A percentile compares a stretch with the other conserved stretches of the same genome.
phyloP scores from a whole-genome alignment of 176 grass and related monocot genomes.

The Pontederia paniculata region DNA sequence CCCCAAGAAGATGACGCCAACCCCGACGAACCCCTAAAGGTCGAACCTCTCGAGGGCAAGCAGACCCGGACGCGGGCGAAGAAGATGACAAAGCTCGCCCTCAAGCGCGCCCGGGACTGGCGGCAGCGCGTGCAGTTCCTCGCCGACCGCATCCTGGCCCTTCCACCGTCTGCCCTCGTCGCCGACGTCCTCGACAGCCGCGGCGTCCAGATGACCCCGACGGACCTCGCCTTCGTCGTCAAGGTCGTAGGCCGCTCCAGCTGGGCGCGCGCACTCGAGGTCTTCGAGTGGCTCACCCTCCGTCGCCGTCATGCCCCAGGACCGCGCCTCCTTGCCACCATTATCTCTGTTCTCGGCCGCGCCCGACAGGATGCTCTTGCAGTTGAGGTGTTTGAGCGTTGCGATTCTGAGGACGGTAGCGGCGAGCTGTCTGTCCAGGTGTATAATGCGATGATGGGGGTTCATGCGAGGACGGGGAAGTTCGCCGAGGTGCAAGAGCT shows the following conservation, averaged over 20 bases:
- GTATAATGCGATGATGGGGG: slow-evolving; percentile 91
- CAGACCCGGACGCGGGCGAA: slow-evolving; percentile 54
- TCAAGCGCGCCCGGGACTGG: slow-evolving; percentile 71
- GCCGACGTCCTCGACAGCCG: slow-evolving; percentile 44
- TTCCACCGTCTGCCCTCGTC: slow-evolving; percentile 36
- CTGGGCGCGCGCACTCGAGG: slow-evolving; percentile 70
- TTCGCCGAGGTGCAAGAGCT: slow-evolving; percentile 52
- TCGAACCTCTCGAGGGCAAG: slow-evolving; percentile 37
- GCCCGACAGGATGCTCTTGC: slow-evolving; percentile 56
- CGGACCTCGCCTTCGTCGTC: slow-evolving; percentile 61
- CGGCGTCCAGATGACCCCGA: slow-evolving; percentile 32
- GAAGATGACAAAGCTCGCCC: slow-evolving; percentile 69
- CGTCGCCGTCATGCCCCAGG: slow-evolving; percentile 33
- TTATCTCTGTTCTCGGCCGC: slow-evolving; percentile 69
- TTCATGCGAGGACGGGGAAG: slow-evolving; percentile 57
- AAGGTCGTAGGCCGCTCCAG: slow-evolving; percentile 42
- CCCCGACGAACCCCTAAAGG: slow-evolving; percentile 5
- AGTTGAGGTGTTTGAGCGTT: slow-evolving; percentile 61
- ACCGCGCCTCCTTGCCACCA: slow-evolving; percentile 54
- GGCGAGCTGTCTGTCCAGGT: slow-evolving; percentile 56
- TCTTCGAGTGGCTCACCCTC: slow-evolving; percentile 78
- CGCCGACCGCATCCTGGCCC: slow-evolving; percentile 39
- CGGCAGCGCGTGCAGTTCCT: slow-evolving; percentile 48
- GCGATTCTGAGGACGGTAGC: slow-evolving; percentile 19
- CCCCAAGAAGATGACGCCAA: not conserved